phyloP scores from a whole-genome alignment of 805 yeast genomes.

The Monosporozyma siamensis region DNA sequence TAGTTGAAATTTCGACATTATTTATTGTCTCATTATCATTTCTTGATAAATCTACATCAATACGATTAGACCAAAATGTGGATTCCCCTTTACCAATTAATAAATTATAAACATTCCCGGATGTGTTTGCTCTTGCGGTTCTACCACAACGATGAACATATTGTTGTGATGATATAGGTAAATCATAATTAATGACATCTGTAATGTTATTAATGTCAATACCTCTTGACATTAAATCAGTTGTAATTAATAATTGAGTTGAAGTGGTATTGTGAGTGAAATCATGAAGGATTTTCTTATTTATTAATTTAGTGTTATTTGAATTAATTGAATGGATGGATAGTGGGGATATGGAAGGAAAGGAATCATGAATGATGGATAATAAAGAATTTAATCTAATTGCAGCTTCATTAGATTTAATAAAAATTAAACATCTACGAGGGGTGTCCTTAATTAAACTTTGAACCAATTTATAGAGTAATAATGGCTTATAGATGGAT shows the following conservation, averaged over 20 bases:
- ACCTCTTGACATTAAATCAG: conserved; percentile 96
- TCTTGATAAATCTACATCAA: conserved; percentile 46
- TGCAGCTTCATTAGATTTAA: conserved; percentile 62
- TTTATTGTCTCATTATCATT: conserved; percentile 15
- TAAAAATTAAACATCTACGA: conserved; percentile 26
- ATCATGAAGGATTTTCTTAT: conserved; percentile 47
- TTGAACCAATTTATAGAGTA: conserved; percentile 42
- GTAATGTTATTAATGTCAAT: conserved; percentile 64
- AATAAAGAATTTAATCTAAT: conserved; percentile 61
- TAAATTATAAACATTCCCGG: conserved; percentile 67
- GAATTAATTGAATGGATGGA: conserved; percentile 44
- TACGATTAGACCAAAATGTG: conserved; percentile 46
- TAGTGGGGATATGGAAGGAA: conserved; percentile 2
- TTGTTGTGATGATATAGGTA: conserved; percentile 82
- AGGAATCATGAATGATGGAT: conserved; percentile 11
- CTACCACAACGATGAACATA: conserved; percentile 95
- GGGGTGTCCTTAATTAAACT: too few species aligned
- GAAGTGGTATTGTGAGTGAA: conserved; percentile 36
- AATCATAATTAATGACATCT: conserved; percentile 80
- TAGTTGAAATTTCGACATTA: conserved; percentile 6
- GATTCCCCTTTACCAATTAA: conserved; percentile 73
- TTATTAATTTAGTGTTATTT: conserved; percentile 43
- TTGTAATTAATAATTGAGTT: conserved; percentile 47
- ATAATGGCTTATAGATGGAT: conserved; percentile 60
- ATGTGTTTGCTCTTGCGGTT: conserved; percentile 85